A percentile compares a stretch with the other conserved stretches of the same genome.
These are phyloP conservation scores for Austroboletus niveus DNA, from an alignment of 1,284 basidiomycete species.

Conservation along the genomic window DNA sequence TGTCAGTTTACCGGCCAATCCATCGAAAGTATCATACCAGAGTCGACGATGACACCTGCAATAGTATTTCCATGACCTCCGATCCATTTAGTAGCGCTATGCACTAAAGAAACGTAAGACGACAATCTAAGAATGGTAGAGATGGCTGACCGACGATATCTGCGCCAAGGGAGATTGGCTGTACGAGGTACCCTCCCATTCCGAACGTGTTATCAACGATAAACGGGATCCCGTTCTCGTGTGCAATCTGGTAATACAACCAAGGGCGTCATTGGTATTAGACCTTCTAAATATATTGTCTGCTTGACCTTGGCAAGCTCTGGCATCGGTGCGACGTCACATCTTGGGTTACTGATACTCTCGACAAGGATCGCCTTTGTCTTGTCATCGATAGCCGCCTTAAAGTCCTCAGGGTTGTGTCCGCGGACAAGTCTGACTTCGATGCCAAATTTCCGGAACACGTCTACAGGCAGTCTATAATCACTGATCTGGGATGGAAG, in stretches of 20 bases:
- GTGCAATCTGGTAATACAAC: constrained; percentile 51
- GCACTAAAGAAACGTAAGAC: constrained; percentile 43
- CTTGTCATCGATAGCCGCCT: constrained; percentile 71
- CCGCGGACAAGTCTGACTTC: constrained; percentile 73
- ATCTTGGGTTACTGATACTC: constrained; percentile 85
- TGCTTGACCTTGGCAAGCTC: constrained; percentile 63
- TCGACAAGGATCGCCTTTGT: constrained; percentile 83
- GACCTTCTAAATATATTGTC: background rate
- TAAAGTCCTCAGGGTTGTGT: constrained; percentile 63
- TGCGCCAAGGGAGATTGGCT: constrained; percentile 78
- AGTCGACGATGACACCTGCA: constrained; percentile 79
- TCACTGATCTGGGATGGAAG: too few species aligned
- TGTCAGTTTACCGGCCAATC: background rate
- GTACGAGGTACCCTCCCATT: constrained; percentile 60
- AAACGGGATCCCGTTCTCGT: constrained; percentile 72
- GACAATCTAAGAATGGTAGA: background rate
- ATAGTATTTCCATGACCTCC: constrained; percentile 89
- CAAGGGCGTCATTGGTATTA: background rate
- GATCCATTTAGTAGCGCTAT: constrained; percentile 91
- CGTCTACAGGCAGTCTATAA: constrained; percentile 42
- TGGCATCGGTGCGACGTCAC: constrained; percentile 69
- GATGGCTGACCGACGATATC: constrained; percentile 65
- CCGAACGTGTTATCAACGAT: constrained; percentile 93
- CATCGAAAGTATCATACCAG: constrained; percentile 40
- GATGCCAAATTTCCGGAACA: constrained; percentile 78